Conservation (phyloP, 345 rosid genomes). For the Eucalyptus camaldulensis region DNA sequence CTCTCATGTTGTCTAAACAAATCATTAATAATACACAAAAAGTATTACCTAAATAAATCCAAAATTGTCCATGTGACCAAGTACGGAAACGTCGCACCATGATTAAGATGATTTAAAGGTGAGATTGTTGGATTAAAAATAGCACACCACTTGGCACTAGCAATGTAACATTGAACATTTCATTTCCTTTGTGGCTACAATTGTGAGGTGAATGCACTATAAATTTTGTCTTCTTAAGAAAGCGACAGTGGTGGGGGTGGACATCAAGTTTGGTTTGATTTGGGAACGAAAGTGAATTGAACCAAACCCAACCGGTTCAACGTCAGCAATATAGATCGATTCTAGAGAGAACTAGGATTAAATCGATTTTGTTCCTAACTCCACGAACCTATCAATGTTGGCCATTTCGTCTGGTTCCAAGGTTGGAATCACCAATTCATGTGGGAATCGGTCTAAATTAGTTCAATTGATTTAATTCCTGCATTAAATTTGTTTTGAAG, state of each 20-base stretch:
- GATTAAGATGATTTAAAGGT: not conserved
- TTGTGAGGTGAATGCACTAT: not conserved
- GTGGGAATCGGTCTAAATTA: too few relatives aligned
- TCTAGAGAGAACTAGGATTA: too few relatives aligned
- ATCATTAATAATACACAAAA: not conserved
- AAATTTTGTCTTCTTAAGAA: not conserved
- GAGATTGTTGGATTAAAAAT: not conserved
- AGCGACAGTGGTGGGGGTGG: accelerated
- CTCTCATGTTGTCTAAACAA: not conserved
- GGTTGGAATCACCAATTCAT: too few relatives aligned
- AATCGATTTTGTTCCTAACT: too few relatives aligned
- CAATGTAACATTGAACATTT: not conserved
- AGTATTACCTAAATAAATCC: not conserved
- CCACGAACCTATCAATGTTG: too few relatives aligned
- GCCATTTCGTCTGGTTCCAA: too few relatives aligned
- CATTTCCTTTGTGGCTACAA: not conserved
- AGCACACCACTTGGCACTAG: not conserved
- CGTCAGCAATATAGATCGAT: too few relatives aligned
- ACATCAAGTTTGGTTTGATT: not conserved
- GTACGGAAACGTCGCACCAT: not conserved
- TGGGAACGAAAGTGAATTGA: too few relatives aligned
- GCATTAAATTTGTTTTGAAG: too few relatives aligned
- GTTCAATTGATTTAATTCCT: too few relatives aligned
- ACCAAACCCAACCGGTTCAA: too few relatives aligned
- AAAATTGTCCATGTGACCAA: accelerated